phyloP scores from a whole-genome alignment of 2,329 filamentous ascomycete species.

The Fusarium newnesense region DNA sequence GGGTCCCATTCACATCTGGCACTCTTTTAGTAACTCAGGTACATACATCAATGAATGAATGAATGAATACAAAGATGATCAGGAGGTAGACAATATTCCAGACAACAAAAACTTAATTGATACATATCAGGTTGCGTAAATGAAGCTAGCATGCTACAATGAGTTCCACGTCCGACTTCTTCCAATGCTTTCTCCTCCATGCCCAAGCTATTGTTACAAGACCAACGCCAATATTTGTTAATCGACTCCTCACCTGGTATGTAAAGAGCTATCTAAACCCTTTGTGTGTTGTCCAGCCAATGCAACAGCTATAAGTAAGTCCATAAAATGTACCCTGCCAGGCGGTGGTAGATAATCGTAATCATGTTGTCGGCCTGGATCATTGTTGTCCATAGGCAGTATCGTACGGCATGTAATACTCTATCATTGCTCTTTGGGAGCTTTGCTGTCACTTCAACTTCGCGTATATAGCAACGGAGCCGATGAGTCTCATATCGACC shows the following conservation, averaged over 20 bases:
- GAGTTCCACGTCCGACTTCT: constrained; percentile 15
- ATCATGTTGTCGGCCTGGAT: constrained; percentile 15
- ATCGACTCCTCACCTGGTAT: constrained; percentile 42
- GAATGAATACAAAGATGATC: background rate
- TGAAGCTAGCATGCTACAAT: constrained; percentile 19
- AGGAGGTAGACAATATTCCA: background rate
- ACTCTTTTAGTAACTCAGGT: background rate
- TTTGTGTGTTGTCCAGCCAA: constrained; percentile 53
- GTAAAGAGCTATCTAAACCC: constrained; percentile 64
- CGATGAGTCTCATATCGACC: constrained; percentile 50
- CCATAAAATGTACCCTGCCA: constrained; percentile 33
- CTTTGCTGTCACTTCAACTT: constrained; percentile 21
- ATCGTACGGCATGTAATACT: constrained; percentile 25
- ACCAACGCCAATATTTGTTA: constrained; percentile 26
- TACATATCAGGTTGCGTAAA: constrained; percentile 23
- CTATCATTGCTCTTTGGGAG: constrained; percentile 26
- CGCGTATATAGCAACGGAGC: constrained; percentile 25
- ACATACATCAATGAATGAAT: background rate
- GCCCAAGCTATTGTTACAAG: constrained; percentile 40
- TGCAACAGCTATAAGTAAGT: constrained; percentile 35
- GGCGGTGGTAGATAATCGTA: constrained; percentile 12
- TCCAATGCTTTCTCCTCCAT: constrained; percentile 35
- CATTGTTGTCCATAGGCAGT: constrained; percentile 13
- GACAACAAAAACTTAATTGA: constrained; percentile 23
- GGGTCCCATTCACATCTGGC: constrained; percentile 2